These are phyloP conservation scores for Penicillium mononematosum DNA, from an alignment of 495 filamentous ascomycete genomes.

Conservation along the genomic window DNA sequence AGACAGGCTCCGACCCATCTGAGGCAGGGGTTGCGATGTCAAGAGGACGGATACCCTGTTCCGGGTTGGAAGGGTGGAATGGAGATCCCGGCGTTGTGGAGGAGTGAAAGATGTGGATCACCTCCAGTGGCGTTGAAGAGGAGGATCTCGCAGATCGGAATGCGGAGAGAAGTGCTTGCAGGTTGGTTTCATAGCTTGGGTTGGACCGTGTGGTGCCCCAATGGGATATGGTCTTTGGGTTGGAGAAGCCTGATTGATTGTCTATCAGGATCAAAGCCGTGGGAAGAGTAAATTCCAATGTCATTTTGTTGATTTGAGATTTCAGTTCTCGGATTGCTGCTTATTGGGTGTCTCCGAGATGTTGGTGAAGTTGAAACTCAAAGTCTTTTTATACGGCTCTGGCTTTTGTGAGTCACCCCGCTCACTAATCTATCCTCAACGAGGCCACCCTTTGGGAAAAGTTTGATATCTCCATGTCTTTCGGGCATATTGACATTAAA, in stretches of 20 bases:
- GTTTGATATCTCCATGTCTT: background rate
- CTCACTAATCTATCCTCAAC: constrained; percentile 7
- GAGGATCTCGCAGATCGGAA: constrained; percentile 35
- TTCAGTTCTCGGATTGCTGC: background rate
- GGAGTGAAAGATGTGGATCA: constrained; percentile 51
- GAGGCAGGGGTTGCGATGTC: constrained; percentile 39
- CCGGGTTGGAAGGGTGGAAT: constrained; percentile 34
- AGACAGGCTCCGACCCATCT: constrained; percentile 42
- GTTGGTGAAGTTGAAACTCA: background rate
- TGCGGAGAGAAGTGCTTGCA: constrained; percentile 39
- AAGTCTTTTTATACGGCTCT: background rate
- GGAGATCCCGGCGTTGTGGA: constrained; percentile 33
- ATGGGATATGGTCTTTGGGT: constrained; percentile 34
- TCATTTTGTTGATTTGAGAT: constrained; percentile 3
- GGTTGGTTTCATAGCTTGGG: constrained; percentile 45
- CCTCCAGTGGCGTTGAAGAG: constrained; percentile 26
- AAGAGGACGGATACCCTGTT: constrained; percentile 34
- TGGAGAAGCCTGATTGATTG: constrained; percentile 52
- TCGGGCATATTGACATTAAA: background rate
- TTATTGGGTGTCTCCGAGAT: background rate
- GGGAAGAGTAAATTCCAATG: constrained; percentile 27
- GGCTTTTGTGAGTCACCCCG: constrained; percentile 8
- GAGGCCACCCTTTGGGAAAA: no score
- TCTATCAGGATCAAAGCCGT: constrained; percentile 60
- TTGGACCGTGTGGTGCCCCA: constrained; percentile 48